A percentile compares a stretch with the other conserved stretches of the same genome.
These are phyloP conservation scores for Crithidia fasciculata DNA, from an alignment of 208 protist species.

Conservation along the genomic window DNA sequence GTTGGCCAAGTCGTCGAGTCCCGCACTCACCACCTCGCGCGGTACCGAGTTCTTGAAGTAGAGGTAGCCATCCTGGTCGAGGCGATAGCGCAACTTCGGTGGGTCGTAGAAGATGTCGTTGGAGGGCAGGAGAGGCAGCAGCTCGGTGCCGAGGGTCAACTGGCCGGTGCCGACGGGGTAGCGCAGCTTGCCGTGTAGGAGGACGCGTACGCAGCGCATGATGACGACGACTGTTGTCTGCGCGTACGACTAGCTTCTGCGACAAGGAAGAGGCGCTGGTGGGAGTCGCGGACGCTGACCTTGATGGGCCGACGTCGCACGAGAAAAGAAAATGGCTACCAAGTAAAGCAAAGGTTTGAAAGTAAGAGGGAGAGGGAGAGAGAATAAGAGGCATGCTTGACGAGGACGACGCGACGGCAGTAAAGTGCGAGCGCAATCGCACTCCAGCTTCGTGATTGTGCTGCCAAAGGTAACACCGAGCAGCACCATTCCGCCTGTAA, in stretches of 20 bases:
- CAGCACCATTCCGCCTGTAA: too few relatives aligned
- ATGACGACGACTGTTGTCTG: too few relatives aligned
- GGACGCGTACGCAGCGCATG: conserved; percentile 46
- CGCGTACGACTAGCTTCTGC: too few relatives aligned
- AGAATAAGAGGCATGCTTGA: conserved; percentile 1
- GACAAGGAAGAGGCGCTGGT: too few relatives aligned
- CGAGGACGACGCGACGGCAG: too few relatives aligned
- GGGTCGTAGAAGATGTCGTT: conserved; percentile 91
- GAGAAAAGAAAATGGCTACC: too few relatives aligned
- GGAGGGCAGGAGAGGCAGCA: conserved; percentile 73
- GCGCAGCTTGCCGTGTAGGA: conserved; percentile 64
- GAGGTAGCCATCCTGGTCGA: conserved; percentile 86
- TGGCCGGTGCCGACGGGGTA: conserved; percentile 66
- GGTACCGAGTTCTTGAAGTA: conserved; percentile 87
- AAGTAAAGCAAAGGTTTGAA: too few relatives aligned
- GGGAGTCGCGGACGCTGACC: too few relatives aligned
- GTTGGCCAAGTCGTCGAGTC: conserved; percentile 63
- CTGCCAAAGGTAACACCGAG: too few relatives aligned
- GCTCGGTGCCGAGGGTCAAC: conserved; percentile 61
- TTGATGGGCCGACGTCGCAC: too few relatives aligned
- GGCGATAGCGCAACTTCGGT: conserved; percentile 75
- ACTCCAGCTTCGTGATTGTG: too few relatives aligned
- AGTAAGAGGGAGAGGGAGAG: not conserved
- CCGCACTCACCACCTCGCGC: conserved; percentile 57
- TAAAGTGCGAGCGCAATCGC: too few relatives aligned